Conservation (phyloP, 129 eudicot genomes). For the Saussurea involucrata region DNA sequence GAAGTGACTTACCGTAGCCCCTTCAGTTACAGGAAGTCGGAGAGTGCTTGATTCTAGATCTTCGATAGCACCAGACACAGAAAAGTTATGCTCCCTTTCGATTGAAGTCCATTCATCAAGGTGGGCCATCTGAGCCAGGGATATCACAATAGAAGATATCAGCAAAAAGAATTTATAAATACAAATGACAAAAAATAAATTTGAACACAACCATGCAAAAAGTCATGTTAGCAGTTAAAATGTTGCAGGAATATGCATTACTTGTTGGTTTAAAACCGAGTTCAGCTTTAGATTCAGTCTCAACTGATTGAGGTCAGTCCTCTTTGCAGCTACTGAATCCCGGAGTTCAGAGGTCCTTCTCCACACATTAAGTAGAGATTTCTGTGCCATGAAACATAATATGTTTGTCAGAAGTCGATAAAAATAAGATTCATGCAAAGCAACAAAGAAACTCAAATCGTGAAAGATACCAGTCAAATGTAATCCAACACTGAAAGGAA, state of each 20-base stretch:
- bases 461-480: not conserved
- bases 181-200: not conserved
- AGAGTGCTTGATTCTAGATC: slow-evolving; percentile 86
- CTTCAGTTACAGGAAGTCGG: slow-evolving; percentile 76
- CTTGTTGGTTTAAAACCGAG: slow-evolving; percentile 61
- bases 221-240: not conserved
- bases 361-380: slow-evolving; percentile 63
- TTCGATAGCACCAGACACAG: slow-evolving; percentile 54
- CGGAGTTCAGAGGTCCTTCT: slow-evolving; percentile 58
- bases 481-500: not conserved
- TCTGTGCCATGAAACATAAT: slow-evolving; percentile 44
- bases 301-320: slow-evolving; percentile 56
- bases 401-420: not conserved
- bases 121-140: slow-evolving; percentile 49
- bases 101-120: slow-evolving; percentile 72
- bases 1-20: slow-evolving; percentile 61
- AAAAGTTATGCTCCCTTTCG: slow-evolving; percentile 57
- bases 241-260: slow-evolving; percentile 23
- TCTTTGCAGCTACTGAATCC: slow-evolving; percentile 56
- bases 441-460: not conserved
- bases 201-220: not conserved
- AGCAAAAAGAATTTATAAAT: slow-evolving; percentile 6
- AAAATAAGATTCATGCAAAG: not conserved
- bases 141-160: slow-evolving; percentile 12
- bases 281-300: slow-evolving; percentile 57